These are phyloP conservation scores for Trichoderma arundinaceum DNA, from an alignment of 2,329 filamentous ascomycete species.

Conservation along the genomic window DNA sequence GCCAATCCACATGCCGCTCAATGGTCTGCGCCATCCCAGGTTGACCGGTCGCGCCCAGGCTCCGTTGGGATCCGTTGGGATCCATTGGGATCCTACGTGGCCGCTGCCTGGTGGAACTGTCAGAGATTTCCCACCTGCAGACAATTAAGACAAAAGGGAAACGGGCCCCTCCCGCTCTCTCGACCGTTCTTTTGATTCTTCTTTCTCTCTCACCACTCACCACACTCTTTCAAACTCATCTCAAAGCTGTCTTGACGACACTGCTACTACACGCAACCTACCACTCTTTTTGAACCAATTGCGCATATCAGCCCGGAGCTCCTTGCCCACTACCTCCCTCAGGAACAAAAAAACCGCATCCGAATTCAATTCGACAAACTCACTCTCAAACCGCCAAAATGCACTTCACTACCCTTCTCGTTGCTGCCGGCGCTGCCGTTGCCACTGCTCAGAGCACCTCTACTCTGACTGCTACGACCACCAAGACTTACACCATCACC, in stretches of 20 bases:
- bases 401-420: constrained; percentile 53
- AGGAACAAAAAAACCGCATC: not conserved
- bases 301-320: constrained; percentile 20
- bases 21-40: constrained; percentile 29
- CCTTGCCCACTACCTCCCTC: constrained; percentile 22
- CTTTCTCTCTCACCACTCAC: constrained; percentile 7
- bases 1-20: constrained; percentile 28
- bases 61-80: constrained; percentile 14
- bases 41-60: constrained; percentile 26
- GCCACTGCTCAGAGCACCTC: constrained; percentile 44
- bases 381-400: constrained; percentile 45
- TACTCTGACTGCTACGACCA: constrained; percentile 52
- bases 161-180: constrained; percentile 8
- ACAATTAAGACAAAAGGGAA: constrained; percentile 28
- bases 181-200: not conserved
- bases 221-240: constrained; percentile 24
- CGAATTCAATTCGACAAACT: not conserved
- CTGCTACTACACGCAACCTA: constrained; percentile 9
- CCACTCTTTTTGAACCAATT: constrained; percentile 11
- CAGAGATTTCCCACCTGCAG: constrained; percentile 30
- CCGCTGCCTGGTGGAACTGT: constrained; percentile 29
- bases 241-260: constrained; percentile 26
- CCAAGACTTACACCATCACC: constrained; percentile 54
- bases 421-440: constrained; percentile 47
- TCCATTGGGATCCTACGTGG: constrained; percentile 26